A percentile compares a stretch with the other conserved stretches of the same genome.
These are phyloP conservation scores for Fraxinus dipetala DNA, from an alignment of 305 asterid species.

Conservation along the genomic window DNA sequence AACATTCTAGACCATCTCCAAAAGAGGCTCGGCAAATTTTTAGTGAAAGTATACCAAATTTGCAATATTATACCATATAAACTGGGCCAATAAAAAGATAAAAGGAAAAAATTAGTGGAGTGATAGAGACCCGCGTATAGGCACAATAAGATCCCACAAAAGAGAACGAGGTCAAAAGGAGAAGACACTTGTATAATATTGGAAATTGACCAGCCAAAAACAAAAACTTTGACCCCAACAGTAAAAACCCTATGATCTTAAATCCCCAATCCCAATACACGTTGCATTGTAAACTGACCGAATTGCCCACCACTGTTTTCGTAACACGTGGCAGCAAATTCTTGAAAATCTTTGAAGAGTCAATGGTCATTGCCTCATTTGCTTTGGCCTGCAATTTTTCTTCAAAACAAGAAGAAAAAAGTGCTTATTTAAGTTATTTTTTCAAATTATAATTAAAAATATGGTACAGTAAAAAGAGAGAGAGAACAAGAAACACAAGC, in stretches of 20 bases:
- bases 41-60: not conserved
- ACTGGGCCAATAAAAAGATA: conserved; percentile 6
- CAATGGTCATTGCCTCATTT: conserved; percentile 26
- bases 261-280: conserved; percentile 17
- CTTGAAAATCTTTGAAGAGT: conserved; percentile 11
- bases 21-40: not conserved
- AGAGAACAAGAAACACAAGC: conserved; percentile 38
- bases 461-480: conserved; percentile 30
- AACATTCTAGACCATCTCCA: not conserved
- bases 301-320: conserved; percentile 29
- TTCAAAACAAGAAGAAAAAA: conserved; percentile 13
- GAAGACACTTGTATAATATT: conserved; percentile 14
- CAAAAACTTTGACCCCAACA: conserved; percentile 41
- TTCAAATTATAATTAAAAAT: not conserved
- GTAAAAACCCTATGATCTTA: not conserved
- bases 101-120: conserved; percentile 15
- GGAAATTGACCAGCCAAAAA: conserved; percentile 27
- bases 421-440: not conserved
- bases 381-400: conserved; percentile 29
- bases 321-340: conserved; percentile 21
- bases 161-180: conserved; percentile 55
- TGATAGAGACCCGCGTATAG: conserved; percentile 40
- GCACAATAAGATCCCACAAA: conserved; percentile 43
- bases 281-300: conserved; percentile 19
- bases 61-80: not conserved